Evolutionary conservation across 1,284 basidiomycete species (phyloP), one percentile per base, ranked within the genome.

Genomic region (Farysia itapuensis): DNA sequence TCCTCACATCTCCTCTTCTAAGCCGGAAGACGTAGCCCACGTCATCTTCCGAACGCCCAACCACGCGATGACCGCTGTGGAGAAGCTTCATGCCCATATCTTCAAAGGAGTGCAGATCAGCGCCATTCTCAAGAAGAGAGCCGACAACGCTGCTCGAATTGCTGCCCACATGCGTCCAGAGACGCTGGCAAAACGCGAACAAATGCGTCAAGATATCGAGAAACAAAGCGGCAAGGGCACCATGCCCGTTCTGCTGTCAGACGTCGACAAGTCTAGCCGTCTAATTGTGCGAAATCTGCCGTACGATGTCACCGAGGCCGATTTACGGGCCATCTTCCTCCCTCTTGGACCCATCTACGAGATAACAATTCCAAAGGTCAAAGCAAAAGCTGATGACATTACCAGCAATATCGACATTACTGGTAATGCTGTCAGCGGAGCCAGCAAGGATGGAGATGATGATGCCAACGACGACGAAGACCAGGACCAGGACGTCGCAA

Each of bases 281-380:
- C 82, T 97, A 38, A 95, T 98, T 68, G 83, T 98, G 21, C 85
- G 94, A 54, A 98, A 97, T 77, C 80, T 97, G 30, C 88, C 90
- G 0, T 96, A 78, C 39, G 77, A 79, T 36, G 81, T 66, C 50
- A 59, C 49, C 1, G 86, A 90, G 67, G 85, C 89, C 63, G 93
- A 97, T 74, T 80, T 98, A 2, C 85, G 90, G 35, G 85, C 88
- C 0, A 80, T 89, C 1, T 97, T 97, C 80, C 82, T 94, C 7
- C 89, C 89, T 0, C 87, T 86, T 64, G 93, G 93, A 0, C 88
- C 91, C 0, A 85, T 97, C 19, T 82, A 92, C 75, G 88, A 88
- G 2, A 85, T 96, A 53, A 84, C 87, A 57, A 85, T 96, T 12
- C 92, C 91, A 1, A 61, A 54, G 44, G 44, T 45, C 36, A 61